phyloP scores from a whole-genome alignment of 495 filamentous ascomycete species.

The Geoglossum glabrum region DNA sequence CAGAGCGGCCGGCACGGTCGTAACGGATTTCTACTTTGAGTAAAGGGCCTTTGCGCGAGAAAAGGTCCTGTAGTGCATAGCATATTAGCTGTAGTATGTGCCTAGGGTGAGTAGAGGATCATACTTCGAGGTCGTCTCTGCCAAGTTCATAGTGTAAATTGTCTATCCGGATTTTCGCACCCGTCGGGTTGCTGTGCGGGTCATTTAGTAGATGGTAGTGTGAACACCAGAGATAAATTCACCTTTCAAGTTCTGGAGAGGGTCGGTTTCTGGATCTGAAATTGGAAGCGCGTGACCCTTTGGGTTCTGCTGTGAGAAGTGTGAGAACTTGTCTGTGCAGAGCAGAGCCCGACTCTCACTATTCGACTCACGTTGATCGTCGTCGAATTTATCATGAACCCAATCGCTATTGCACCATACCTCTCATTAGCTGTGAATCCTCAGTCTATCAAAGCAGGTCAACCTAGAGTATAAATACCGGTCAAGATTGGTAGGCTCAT shows the following conservation, averaged over 20 bases:
- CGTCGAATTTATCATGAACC: background rate
- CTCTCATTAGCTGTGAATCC: background rate
- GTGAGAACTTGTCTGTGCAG: background rate
- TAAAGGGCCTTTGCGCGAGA: constrained; percentile 56
- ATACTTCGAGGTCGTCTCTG: constrained; percentile 66
- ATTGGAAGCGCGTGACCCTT: background rate
- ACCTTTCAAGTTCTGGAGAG: background rate
- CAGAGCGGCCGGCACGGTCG: constrained; percentile 78
- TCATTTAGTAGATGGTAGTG: background rate
- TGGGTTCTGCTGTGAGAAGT: background rate
- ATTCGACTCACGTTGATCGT: background rate
- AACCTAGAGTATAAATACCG: background rate
- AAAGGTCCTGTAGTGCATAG: constrained; percentile 45
- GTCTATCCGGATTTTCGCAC: constrained; percentile 64
- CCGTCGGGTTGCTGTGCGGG: constrained; percentile 7
- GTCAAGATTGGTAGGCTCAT: constrained; percentile 1
- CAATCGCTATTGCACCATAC: background rate
- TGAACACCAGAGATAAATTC: background rate
- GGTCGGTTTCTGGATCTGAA: background rate
- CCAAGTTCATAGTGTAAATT: constrained; percentile 90
- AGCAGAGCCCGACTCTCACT: background rate
- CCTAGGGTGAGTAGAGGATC: constrained; percentile 2
- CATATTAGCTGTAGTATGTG: constrained; percentile 3
- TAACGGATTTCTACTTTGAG: constrained; percentile 52
- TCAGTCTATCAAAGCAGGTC: background rate